Base-by-base conservation (phyloP, 2,329 filamentous ascomycete genomes). In the Epichloe uncinata region DNA sequence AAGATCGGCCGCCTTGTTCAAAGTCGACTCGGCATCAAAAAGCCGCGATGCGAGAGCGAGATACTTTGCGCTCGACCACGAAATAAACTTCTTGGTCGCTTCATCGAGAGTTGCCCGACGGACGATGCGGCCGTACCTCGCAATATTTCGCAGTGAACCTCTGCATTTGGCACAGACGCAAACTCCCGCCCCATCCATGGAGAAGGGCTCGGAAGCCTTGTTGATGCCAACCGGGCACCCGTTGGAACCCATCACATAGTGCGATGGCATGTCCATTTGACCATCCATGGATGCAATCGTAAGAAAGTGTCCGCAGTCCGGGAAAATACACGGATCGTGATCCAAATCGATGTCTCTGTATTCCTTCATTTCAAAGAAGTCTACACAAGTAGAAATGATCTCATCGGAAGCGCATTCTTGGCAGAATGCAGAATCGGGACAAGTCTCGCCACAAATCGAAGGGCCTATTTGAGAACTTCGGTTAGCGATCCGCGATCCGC, bases 381-480 rank as follows among this genome's bases (percentile, higher is more conserved):
- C 83, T 0, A 83, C 81, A 2, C 63, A 52, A 5, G 62, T 65
- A 2, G 66, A 61, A 44, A 73, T 74, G 38, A 76, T 63, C 0
- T 70, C 64, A 8, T 63, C 62, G 0, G 56, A 56, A 1, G 65
- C 71, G 55, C 82, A 86, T 0, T 58, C 53, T 50, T 85, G 81
- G 56, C 83, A 87, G 56, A 70, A 79, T 0, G 53, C 56, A 2
- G 50, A 35, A 2, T 60, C 45, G 0, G 80, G 82, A 52, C 83
- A 87, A 0, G 51, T 51, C 57, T 86, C 83, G 1, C 82, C 82
- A 55, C 82, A 87, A 2, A 84, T 53, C 0, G 76, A 78, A 1
- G 81, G 81, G 38, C 68, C 57, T 56, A 3, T 22, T 11, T 5
- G 1, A 22, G 26, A 30, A 30, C 26, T 30, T 30, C 8, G 26